Evolutionary conservation across 306 rosid species (phyloP), one percentile per base, ranked within the genome.

Genomic region (Rosa chinensis): DNA sequence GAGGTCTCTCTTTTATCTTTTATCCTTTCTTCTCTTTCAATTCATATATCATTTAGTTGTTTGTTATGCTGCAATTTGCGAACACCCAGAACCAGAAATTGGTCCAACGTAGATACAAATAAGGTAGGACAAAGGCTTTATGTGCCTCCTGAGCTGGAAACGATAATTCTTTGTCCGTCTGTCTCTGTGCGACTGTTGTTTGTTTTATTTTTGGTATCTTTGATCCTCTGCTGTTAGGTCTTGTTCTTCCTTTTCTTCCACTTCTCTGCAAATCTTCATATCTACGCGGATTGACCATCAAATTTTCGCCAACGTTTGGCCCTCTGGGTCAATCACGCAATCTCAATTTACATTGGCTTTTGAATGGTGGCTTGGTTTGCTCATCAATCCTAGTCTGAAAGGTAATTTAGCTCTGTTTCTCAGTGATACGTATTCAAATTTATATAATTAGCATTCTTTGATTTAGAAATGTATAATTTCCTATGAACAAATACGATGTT

Each of bases 381-480:
- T 59, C 14, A 67, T 21, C 56, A 49, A 70, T 80, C 42, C 2
- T 70, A 25, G 25, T 67, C 74, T 16, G 0, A 1, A 25, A 61
- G 87, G 82, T 84, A 50, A 80, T 12, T 48, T 16, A 6, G 37
- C 40, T 13, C 10, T 62, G 52, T 53, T 69, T 43, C 37, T 69
- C 20, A 69, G 37, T 43, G 0, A 43, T 67, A 12, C 6, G 8
- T 43, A 44, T 70, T 35, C 53, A 25, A 25, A 48, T 50, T 50
- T 16, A 25, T 44, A 13, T 43, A 10, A 23, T 43, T 56, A 8
- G 69, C 23, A 14, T 43, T 75, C 3, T 66, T 23, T 6, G 43
- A 43, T 75, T 74, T 21, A 59, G 70, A 75, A 23, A 43, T 59
- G 56, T 56, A 25, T 43, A 0, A 42, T 42, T 59, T 75, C 43